Conservation (phyloP, 805 yeast species). For the Groenewaldozyma tartarivorans region DNA sequence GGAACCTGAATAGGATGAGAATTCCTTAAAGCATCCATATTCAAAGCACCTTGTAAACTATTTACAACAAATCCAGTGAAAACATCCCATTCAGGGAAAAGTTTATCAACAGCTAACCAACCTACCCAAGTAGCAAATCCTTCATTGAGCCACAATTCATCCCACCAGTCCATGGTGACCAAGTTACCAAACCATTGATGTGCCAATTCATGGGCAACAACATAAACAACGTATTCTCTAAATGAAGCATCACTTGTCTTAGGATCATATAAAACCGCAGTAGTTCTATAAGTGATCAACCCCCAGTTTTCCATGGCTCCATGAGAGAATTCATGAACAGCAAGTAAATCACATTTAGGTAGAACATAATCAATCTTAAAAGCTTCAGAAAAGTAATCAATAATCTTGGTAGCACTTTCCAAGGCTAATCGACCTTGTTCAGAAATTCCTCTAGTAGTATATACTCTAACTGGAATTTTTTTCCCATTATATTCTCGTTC, state of each 20-base stretch:
- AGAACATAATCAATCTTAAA: conserved; percentile 71
- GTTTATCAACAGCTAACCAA: conserved; percentile 69
- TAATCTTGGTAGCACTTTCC: conserved; percentile 64
- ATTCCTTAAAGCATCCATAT: conserved; percentile 64
- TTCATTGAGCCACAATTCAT: conserved; percentile 80
- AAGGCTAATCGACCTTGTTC: conserved; percentile 61
- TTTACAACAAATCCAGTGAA: conserved; percentile 74
- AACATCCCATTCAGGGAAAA: conserved; percentile 79
- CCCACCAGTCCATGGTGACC: conserved; percentile 92
- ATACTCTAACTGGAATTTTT: conserved; percentile 69
- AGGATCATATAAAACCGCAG: conserved; percentile 55
- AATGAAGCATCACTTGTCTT: conserved; percentile 42
- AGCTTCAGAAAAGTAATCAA: conserved; percentile 60
- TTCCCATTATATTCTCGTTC: conserved; percentile 44
- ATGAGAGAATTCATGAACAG: conserved; percentile 74
- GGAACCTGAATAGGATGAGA: conserved; percentile 85
- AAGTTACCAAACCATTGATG: conserved; percentile 90
- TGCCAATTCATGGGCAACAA: conserved; percentile 81
- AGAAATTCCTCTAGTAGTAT: conserved; percentile 70
- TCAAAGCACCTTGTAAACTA: conserved; percentile 60
- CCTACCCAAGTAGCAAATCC: conserved; percentile 91
- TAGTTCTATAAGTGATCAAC: conserved; percentile 68
- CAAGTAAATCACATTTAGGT: conserved; percentile 76
- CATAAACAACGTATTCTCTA: conserved; percentile 72
- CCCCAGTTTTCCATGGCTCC: conserved; percentile 85